Conservation (phyloP, 164 flowering plant genomes). For the Vitis labrusca region DNA sequence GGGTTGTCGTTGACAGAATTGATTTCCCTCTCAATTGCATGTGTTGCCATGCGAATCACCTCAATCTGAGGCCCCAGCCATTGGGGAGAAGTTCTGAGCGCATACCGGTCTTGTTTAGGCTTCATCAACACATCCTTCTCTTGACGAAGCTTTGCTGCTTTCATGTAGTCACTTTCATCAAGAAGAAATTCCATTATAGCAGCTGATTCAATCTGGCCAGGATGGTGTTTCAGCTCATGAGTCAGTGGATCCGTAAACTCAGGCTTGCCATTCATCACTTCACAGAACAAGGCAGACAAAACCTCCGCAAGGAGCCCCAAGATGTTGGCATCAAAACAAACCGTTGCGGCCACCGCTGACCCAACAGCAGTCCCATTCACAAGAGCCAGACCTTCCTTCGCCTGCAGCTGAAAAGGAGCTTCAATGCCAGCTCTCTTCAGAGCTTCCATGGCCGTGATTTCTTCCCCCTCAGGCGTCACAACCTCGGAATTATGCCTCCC, state of each 20-base stretch:
- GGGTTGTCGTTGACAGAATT: conserved; percentile 45
- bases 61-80: conserved; percentile 50
- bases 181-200: conserved; percentile 41
- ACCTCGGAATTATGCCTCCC: conserved; percentile 36
- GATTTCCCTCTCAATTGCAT: conserved; percentile 38
- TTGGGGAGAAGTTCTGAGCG: conserved; percentile 42
- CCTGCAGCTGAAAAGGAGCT: conserved; percentile 31
- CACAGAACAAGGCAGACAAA: conserved; percentile 41
- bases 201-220: conserved; percentile 47
- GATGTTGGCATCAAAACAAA: conserved; percentile 39
- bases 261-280: conserved; percentile 38
- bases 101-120: conserved; percentile 46
- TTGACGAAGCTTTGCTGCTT: conserved; percentile 26
- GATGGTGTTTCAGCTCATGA: conserved; percentile 45
- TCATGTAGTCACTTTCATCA: conserved; percentile 35
- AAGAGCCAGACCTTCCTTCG: conserved; percentile 46
- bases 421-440: conserved; percentile 29
- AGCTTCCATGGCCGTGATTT: conserved; percentile 25
- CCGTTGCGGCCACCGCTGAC: conserved; percentile 36
- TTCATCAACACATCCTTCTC: conserved; percentile 34
- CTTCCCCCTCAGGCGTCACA: conserved; percentile 17
- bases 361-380: conserved; percentile 51
- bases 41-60: conserved; percentile 37
- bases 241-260: conserved; percentile 42
- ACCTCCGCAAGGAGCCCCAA: conserved; percentile 30